Evolutionary conservation across 2,329 filamentous ascomycete genomes (phyloP).

Genomic region (Neonectria punicea): DNA sequence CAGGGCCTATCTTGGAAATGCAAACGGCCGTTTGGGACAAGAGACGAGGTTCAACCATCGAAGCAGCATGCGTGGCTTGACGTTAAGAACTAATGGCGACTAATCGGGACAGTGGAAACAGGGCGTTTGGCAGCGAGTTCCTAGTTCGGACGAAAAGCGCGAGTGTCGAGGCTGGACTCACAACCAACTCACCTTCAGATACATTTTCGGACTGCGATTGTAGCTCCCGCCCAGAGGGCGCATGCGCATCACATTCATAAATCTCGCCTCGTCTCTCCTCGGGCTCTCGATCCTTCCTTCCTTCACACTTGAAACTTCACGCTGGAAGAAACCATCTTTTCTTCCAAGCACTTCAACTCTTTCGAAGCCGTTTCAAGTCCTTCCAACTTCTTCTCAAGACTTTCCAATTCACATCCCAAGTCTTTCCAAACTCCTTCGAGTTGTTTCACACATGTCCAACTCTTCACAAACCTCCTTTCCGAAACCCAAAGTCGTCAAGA

Average conservation of each 20-base stretch:
- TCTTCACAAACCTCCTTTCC: background rate
- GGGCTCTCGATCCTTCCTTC: background rate
- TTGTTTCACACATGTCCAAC: background rate
- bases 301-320: background rate
- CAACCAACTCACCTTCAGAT: background rate
- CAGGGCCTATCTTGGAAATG: background rate
- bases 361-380: background rate
- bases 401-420: background rate
- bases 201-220: background rate
- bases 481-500: background rate
- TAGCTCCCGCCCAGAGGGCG: background rate
- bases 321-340: background rate
- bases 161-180: background rate
- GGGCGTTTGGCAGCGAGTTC: background rate
- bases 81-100: background rate
- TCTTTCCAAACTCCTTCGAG: too few species aligned
- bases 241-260: background rate
- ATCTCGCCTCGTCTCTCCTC: background rate
- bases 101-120: background rate
- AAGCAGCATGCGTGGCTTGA: background rate
- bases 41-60: background rate
- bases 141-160: background rate
- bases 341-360: background rate
- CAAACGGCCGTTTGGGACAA: background rate
- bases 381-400: background rate